A percentile compares a stretch with the other conserved stretches of the same genome.
Evolutionary conservation across 495 filamentous ascomycete genomes (phyloP).

Genomic region (Neurospora sp.): DNA sequence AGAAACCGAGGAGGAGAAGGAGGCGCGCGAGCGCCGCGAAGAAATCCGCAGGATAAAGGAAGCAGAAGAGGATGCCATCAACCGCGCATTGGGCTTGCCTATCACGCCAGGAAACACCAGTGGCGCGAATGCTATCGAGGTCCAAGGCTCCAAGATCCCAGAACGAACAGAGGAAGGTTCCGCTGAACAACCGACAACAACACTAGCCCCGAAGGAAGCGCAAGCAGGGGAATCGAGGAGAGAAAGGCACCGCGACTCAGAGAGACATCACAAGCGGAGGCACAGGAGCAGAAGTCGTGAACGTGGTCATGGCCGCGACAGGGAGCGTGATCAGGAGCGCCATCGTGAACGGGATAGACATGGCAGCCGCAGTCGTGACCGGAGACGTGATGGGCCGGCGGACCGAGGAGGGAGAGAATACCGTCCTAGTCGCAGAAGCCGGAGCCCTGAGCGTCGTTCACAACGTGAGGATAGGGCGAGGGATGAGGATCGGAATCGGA

Average conservation of each 20-base stretch:
- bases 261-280: constrained; percentile 26
- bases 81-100: constrained; percentile 69
- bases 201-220: constrained; percentile 3
- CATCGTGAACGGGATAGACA: constrained; percentile 17
- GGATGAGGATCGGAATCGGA: constrained; percentile 7
- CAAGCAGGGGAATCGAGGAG: constrained; percentile 13
- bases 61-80: constrained; percentile 84
- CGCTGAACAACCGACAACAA: not conserved
- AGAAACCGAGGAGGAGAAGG: constrained; percentile 52
- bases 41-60: constrained; percentile 79
- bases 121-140: constrained; percentile 40
- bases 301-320: constrained; percentile 8
- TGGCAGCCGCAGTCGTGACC: constrained; percentile 29
- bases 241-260: constrained; percentile 20
- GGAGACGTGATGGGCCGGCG: constrained; percentile 8
- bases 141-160: constrained; percentile 18
- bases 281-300: constrained; percentile 22
- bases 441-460: constrained; percentile 15
- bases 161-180: constrained; percentile 6
- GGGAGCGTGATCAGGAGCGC: constrained; percentile 8
- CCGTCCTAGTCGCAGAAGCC: constrained; percentile 15
- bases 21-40: constrained; percentile 58
- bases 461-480: constrained; percentile 6
- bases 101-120: constrained; percentile 41
- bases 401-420: constrained; percentile 5